Percentiles rank a stretch among this genome's conserved stretches.
These are phyloP conservation scores for Cystofilobasidium capitatum DNA, from an alignment of 768 basidiomycete species.

Conservation along the genomic window DNA sequence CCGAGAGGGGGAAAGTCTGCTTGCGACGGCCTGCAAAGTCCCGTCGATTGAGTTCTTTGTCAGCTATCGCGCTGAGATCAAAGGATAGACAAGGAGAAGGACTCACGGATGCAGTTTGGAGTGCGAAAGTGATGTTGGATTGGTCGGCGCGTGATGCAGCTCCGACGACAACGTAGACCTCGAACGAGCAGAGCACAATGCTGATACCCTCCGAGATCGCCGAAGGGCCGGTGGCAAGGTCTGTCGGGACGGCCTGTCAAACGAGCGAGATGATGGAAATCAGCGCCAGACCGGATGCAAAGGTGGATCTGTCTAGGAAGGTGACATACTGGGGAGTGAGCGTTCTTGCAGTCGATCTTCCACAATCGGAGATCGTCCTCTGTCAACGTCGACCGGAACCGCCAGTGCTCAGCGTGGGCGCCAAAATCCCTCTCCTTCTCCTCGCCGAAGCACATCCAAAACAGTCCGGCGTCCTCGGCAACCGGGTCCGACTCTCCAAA, in stretches of 20 bases:
- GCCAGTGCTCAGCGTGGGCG: slow-evolving; percentile 4
- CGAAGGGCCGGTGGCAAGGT: not conserved
- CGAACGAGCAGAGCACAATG: slow-evolving; percentile 3
- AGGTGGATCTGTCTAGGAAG: too few species aligned
- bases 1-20: not conserved
- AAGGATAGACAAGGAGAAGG: not conserved
- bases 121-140: not conserved
- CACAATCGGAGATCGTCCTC: not conserved
- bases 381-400: not conserved
- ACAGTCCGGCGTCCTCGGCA: not conserved
- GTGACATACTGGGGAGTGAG: not conserved
- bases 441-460: slow-evolving; percentile 20
- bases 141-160: not conserved
- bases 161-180: slow-evolving; percentile 13
- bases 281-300: too few species aligned
- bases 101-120: slow-evolving; percentile 7
- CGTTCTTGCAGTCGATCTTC: not conserved
- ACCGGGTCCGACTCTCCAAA: not conserved
- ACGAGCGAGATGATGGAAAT: too few species aligned
- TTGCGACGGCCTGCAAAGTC: not conserved
- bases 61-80: not conserved
- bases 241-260: too few species aligned
- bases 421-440: not conserved
- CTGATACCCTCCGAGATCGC: too few species aligned
- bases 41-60: not conserved